A percentile compares a stretch with the other conserved stretches of the same genome.
These are phyloP conservation scores for Ceratocystis ficicola DNA, from an alignment of 2,329 filamentous ascomycete species.

Conservation along the genomic window DNA sequence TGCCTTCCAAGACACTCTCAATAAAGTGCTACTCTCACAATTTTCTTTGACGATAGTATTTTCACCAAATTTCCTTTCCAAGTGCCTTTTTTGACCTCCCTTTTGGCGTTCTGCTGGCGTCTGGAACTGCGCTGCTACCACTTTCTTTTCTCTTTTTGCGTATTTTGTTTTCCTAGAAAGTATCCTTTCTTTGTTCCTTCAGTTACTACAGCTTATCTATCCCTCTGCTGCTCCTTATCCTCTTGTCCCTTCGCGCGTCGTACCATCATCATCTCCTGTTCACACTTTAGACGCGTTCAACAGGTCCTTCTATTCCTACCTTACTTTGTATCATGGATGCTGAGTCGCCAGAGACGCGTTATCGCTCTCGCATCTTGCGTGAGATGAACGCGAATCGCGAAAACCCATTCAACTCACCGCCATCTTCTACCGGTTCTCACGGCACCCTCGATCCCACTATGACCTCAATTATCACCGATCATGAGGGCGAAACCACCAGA, in stretches of 20 bases:
- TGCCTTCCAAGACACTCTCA: slow-evolving; percentile 1
- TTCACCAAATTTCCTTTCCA: neutral
- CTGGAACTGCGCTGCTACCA: neutral
- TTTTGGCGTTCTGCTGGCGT: neutral
- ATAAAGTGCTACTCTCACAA: neutral
- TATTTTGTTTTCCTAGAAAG: slow-evolving; percentile 19
- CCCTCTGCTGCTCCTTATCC: neutral
- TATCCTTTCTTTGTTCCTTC: slow-evolving; percentile 15
- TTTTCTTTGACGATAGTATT: neutral
- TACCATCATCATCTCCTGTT: neutral
- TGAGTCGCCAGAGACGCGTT: slow-evolving; percentile 32
- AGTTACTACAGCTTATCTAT: neutral
- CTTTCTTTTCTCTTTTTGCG: neutral
- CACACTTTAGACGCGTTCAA: neutral
- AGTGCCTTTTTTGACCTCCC: neutral
- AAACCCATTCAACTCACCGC: slow-evolving; percentile 47
- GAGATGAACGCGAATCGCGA: slow-evolving; percentile 42
- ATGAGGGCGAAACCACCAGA: slow-evolving; percentile 43
- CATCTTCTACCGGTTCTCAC: slow-evolving; percentile 46
- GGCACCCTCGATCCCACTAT: slow-evolving; percentile 44
- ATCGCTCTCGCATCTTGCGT: slow-evolving; percentile 39
- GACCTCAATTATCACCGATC: slow-evolving; percentile 42
- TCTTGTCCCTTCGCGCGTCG: neutral
- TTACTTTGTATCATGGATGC: slow-evolving; percentile 31
- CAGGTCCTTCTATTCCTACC: neutral